Conservation (phyloP, 2,329 filamentous ascomycete genomes). For the Atkinsonella hypoxylon region DNA sequence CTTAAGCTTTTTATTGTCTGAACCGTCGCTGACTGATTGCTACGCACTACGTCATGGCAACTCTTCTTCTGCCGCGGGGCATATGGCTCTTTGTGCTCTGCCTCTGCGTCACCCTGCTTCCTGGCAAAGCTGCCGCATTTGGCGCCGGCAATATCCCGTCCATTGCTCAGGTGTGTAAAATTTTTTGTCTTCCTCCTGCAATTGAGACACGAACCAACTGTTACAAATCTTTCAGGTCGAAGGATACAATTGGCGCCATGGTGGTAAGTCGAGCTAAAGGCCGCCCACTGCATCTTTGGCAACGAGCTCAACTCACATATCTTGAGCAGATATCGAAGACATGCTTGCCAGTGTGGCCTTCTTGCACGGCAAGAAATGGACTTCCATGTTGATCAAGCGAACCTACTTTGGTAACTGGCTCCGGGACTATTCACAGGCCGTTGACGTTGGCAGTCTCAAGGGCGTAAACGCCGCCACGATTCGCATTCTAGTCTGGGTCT, state of each 20-base stretch:
- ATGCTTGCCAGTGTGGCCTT: conserved; percentile 68
- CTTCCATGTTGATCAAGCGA: conserved; percentile 62
- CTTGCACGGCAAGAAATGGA: conserved; percentile 75
- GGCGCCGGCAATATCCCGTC: conserved; percentile 63
- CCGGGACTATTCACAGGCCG: conserved; percentile 72
- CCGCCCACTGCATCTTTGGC: not conserved
- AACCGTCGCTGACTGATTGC: not conserved
- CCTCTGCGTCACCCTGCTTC: conserved; percentile 44
- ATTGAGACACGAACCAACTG: not conserved
- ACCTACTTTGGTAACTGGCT: conserved; percentile 84
- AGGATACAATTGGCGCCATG: conserved; percentile 59
- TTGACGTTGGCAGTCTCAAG: conserved; percentile 71
- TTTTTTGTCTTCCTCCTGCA: no score
- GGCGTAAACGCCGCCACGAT: conserved; percentile 69
- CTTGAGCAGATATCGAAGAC: conserved; percentile 61
- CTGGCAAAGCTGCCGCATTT: conserved; percentile 47
- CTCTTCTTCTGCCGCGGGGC: conserved; percentile 33
- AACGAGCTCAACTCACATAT: not conserved
- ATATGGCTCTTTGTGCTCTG: conserved; percentile 39
- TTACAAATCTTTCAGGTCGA: conserved; percentile 36
- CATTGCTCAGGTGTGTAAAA: conserved; percentile 32
- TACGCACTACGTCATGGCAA: conserved; percentile 31
- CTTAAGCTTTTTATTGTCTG: not conserved
- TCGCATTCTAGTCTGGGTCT: conserved; percentile 66
- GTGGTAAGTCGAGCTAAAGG: conserved; percentile 29